Percentiles rank a stretch among this genome's conserved stretches.
These are phyloP conservation scores for Penicillium psychrofluorescens DNA, from an alignment of 495 filamentous ascomycete species.

Conservation along the genomic window DNA sequence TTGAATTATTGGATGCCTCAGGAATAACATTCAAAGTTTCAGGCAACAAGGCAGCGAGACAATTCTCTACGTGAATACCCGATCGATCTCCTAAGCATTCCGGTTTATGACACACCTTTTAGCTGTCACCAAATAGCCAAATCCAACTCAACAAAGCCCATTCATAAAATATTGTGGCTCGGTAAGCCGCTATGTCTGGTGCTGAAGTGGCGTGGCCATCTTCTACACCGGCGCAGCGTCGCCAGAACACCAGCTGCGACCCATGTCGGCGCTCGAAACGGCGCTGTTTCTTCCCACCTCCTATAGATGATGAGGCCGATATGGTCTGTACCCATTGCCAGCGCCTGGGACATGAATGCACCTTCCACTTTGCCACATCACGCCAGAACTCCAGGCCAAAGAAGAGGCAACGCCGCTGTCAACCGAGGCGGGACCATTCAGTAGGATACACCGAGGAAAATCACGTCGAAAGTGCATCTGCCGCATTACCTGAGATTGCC, in stretches of 20 bases:
- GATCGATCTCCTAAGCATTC: too few relatives aligned
- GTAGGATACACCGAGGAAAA: not conserved
- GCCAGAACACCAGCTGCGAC: conserved; percentile 22
- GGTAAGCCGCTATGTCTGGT: not conserved
- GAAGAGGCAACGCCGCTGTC: conserved; percentile 1
- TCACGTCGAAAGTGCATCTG: not conserved
- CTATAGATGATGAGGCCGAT: not conserved
- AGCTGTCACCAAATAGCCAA: too few relatives aligned
- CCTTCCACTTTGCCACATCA: conserved; percentile 15
- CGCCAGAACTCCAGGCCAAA: not conserved
- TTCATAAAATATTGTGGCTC: not conserved
- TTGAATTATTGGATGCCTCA: too few relatives aligned
- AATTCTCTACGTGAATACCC: not conserved
- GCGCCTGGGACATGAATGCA: conserved; percentile 15
- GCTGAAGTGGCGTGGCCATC: not conserved
- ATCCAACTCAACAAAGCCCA: not conserved
- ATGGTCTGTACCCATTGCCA: conserved; percentile 11
- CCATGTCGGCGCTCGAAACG: conserved; percentile 19
- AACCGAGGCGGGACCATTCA: not conserved
- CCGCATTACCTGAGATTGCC: not conserved
- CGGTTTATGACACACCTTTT: too few relatives aligned
- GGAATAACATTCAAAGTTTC: not conserved
- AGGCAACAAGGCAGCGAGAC: conserved; percentile 2
- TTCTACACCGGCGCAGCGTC: conserved; percentile 5
- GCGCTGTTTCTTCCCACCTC: conserved; percentile 11